phyloP scores from a whole-genome alignment of 192 early-diverging fungal species.

The Gigaspora rosea region DNA sequence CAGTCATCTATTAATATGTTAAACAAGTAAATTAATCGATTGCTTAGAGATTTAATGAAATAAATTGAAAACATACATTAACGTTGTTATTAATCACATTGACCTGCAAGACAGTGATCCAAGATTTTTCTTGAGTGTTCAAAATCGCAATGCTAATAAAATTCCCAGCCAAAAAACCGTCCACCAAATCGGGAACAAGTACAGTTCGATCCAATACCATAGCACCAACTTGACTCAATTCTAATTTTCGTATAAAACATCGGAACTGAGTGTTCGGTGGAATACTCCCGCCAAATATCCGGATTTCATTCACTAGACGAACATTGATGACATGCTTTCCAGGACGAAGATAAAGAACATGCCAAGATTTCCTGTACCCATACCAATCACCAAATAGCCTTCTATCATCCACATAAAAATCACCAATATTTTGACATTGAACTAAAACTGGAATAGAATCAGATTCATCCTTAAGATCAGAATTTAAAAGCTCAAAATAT shows the following conservation, averaged over 20 bases:
- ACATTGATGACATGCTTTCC: slow-evolving; percentile 52
- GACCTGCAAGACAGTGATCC: slow-evolving; percentile 31
- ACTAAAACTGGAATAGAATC: slow-evolving; percentile 36
- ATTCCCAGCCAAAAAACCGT: slow-evolving; percentile 39
- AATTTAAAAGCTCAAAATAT: slow-evolving; percentile 13
- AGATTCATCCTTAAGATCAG: too few relatives aligned
- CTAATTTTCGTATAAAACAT: not conserved
- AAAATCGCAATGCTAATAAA: slow-evolving; percentile 38
- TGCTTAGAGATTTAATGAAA: not conserved
- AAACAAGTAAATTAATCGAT: not conserved
- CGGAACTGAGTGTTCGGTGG: slow-evolving; percentile 40
- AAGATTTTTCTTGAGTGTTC: slow-evolving; percentile 32
- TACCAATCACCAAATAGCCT: slow-evolving; percentile 68
- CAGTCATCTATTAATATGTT: not conserved
- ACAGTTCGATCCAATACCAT: slow-evolving; percentile 18
- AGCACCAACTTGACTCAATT: slow-evolving; percentile 18
- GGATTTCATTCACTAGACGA: slow-evolving; percentile 64
- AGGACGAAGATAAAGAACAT: slow-evolving; percentile 49
- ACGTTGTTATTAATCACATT: slow-evolving; percentile 11
- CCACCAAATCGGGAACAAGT: slow-evolving; percentile 35
- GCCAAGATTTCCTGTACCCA: slow-evolving; percentile 47
- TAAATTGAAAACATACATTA: not conserved
- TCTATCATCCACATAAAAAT: slow-evolving; percentile 65
- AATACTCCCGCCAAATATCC: slow-evolving; percentile 63
- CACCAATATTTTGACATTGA: slow-evolving; percentile 54